These are phyloP conservation scores for Ceratobasidium sp. DNA, from an alignment of 1,284 basidiomycete species.

Conservation along the genomic window DNA sequence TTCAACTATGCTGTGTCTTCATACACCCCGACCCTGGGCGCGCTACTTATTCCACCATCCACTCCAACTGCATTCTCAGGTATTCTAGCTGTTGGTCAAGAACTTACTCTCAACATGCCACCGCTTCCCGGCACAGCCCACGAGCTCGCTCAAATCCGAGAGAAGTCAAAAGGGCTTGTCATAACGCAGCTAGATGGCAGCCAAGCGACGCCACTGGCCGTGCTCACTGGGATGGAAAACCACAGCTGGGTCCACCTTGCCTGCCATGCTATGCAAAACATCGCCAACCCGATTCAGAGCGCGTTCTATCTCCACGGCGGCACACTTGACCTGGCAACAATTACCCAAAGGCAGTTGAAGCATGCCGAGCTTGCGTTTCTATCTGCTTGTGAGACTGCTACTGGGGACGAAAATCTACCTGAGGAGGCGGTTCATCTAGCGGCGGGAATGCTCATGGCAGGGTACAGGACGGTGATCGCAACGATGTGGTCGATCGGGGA, in stretches of 20 bases:
- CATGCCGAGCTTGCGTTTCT: no score
- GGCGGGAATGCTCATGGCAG: no score
- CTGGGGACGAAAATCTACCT: no score
- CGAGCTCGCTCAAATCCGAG: not conserved
- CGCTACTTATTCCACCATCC: not conserved
- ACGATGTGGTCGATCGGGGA: no score
- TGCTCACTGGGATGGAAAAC: not conserved
- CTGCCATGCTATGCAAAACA: slow-evolving; percentile 1
- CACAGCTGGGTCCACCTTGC: slow-evolving; percentile 26
- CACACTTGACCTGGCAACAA: not conserved
- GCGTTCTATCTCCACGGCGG: slow-evolving; percentile 9
- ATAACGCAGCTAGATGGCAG: not conserved
- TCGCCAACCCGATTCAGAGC: not conserved
- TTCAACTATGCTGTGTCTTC: slow-evolving; percentile 32
- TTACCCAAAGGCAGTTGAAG: not conserved
- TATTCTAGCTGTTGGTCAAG: slow-evolving; percentile 1
- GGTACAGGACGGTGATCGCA: no score
- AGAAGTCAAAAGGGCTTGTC: not conserved
- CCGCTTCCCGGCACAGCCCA: not conserved
- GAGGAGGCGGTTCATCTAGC: no score
- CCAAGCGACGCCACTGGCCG: not conserved
- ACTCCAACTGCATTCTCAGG: not conserved
- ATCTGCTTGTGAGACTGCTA: no score
- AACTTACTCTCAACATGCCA: not conserved
- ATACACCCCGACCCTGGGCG: slow-evolving; percentile 6